Base-by-base conservation (phyloP, 306 rosid species). In the Dalbergia cultrata region DNA sequence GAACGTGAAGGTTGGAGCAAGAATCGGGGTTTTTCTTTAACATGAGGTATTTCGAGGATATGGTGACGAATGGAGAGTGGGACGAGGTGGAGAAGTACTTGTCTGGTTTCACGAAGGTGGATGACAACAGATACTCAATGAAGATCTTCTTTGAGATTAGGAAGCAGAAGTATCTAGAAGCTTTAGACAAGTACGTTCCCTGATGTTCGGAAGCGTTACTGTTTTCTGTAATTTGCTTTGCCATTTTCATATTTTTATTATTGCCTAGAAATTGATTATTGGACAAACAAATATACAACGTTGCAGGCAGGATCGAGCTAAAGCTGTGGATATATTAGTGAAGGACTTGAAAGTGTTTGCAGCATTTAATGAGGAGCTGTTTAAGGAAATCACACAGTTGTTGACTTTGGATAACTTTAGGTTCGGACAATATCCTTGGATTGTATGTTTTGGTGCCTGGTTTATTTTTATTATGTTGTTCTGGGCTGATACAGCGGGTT, bases 21-120 rank as follows among this genome's bases (percentile, higher is more conserved):
- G 99, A 96, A 77, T 93, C 99, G 0, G 97, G 94, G 12, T 96
- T 96, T 93, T 96, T 89, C 90, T 96, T 96, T 81, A 96, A 96
- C 76, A 93, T 93, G 97, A 93, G 97, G 87, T 90, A 93, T 80
- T 96, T 96, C 49, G 99, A 96, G 86, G 98, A 96, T 73, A 93
- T 96, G 99, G 97, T 96, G 72, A 93, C 94, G 8, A 87, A 83
- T 87, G 99, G 99, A 62, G 99, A 93, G 90, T 96, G 99, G 99
- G 99, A 93, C 35, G 99, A 96, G 90, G 95, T 96, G 78, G 99
- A 96, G 83, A 96, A 92, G 85, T 96, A 96, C 86, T 85, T 96
- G 79, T 92, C 99, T 71, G 99, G 99, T 75, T 93, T 96, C 73
- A 96, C 99, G 7, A 96, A 96, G 92, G 99, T 96, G 39, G 99